A percentile compares a stretch with the other conserved stretches of the same genome.
These are phyloP conservation scores for Lomentospora prolificans DNA, from an alignment of 2,329 filamentous ascomycete species.

Conservation along the genomic window DNA sequence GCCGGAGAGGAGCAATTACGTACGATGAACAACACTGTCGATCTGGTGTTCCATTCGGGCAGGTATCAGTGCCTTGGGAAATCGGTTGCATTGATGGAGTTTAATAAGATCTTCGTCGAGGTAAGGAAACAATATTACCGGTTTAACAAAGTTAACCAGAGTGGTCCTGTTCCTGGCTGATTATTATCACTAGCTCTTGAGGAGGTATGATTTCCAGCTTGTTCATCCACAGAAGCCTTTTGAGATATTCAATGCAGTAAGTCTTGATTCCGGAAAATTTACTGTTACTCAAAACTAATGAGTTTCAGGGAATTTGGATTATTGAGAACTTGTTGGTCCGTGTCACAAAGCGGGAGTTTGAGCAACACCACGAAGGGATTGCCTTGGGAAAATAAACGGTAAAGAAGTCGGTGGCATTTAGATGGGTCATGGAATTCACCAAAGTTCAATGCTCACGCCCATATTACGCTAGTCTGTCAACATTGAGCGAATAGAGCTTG, in stretches of 20 bases:
- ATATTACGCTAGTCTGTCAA: too few species aligned
- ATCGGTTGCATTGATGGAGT: conserved; percentile 31
- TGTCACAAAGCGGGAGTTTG: background rate
- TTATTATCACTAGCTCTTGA: background rate
- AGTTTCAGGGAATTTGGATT: conserved; percentile 4
- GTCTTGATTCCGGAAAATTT: background rate
- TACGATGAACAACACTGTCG: conserved; percentile 26
- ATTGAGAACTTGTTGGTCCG: conserved; percentile 7
- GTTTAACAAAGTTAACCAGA: background rate
- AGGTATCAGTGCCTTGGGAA: conserved; percentile 35
- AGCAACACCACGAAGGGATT: too few species aligned
- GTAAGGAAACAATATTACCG: conserved; percentile 14
- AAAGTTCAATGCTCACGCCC: too few species aligned
- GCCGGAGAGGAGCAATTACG: conserved; percentile 22
- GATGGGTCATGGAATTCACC: too few species aligned
- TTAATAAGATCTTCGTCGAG: conserved; percentile 34
- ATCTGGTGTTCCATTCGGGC: conserved; percentile 33
- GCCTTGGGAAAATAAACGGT: too few species aligned
- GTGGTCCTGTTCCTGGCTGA: too few species aligned
- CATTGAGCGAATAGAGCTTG: too few species aligned
- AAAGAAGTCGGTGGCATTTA: too few species aligned
- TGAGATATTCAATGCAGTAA: background rate
- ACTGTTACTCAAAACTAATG: background rate
- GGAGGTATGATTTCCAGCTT: conserved; percentile 5
- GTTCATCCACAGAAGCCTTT: background rate